Conservation (phyloP, 2,329 filamentous ascomycete species). For the Domatiomyces globalis region DNA sequence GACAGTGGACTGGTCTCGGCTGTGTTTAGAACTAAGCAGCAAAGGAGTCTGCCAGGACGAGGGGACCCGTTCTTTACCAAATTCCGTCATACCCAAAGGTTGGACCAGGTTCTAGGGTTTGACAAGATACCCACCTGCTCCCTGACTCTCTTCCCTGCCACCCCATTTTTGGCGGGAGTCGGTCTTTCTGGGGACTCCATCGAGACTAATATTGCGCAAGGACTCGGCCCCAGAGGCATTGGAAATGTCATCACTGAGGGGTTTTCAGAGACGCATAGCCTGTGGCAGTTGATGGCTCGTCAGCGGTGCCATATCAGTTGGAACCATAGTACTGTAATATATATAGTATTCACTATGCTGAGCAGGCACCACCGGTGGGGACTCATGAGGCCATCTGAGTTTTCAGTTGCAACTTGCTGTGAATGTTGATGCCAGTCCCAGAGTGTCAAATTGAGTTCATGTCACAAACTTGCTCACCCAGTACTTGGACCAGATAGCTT, state of each 20-base stretch:
- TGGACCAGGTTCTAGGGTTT: background rate
- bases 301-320: background rate
- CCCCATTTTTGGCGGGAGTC: background rate
- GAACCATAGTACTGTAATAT: background rate
- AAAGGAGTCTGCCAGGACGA: background rate
- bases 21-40: background rate
- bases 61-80: background rate
- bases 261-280: background rate
- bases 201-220: background rate
- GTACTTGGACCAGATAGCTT: conserved; percentile 17
- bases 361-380: background rate
- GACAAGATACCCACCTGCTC: background rate
- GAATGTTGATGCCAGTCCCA: background rate
- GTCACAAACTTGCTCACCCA: conserved; percentile 20
- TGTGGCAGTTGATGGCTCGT: background rate
- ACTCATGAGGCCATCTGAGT: background rate
- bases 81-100: background rate
- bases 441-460: conserved; percentile 14
- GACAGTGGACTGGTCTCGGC: background rate
- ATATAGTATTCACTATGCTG: background rate
- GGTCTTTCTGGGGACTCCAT: background rate
- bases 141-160: background rate
- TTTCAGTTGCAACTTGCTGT: background rate
- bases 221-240: background rate
- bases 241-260: background rate